phyloP scores from a whole-genome alignment of 371 early-diverging fungal species.

The Gilbertella persicaria region DNA sequence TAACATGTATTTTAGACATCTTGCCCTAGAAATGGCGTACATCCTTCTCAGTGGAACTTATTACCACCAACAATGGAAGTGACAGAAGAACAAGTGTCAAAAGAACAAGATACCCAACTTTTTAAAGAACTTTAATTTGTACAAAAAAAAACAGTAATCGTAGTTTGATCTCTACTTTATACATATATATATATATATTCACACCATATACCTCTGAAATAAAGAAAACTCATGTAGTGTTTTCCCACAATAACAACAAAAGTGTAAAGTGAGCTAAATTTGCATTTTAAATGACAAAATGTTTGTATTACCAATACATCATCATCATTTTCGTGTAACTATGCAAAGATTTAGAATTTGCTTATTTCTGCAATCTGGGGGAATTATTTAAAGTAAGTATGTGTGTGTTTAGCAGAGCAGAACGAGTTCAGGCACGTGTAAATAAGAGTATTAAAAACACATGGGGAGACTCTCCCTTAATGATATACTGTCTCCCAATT shows the following conservation, averaged over 20 bases:
- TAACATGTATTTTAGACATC: constrained; percentile 8
- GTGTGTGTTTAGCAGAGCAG: too few relatives aligned
- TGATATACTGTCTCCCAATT: too few relatives aligned
- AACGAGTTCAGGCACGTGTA: too few relatives aligned
- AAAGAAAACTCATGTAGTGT: background rate
- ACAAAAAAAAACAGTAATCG: background rate
- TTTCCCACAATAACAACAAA: background rate
- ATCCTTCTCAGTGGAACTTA: constrained; percentile 29
- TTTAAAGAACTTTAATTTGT: background rate
- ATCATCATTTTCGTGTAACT: constrained; percentile 6
- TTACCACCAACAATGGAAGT: background rate
- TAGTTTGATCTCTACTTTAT: too few relatives aligned
- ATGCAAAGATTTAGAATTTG: too few relatives aligned
- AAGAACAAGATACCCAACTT: background rate
- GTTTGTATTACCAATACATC: constrained; percentile 8
- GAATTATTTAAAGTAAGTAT: too few relatives aligned
- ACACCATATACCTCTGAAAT: too few relatives aligned
- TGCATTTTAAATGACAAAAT: constrained; percentile 6
- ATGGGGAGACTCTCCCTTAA: too few relatives aligned
- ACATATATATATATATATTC: too few relatives aligned
- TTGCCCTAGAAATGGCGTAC: constrained; percentile 30
- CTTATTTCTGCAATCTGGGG: too few relatives aligned
- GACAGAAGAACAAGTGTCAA: background rate
- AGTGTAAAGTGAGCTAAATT: background rate
- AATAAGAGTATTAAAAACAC: too few relatives aligned